Base-by-base conservation (phyloP, 1,139 yeast species). In the Wickerhamomyces sp. region DNA sequence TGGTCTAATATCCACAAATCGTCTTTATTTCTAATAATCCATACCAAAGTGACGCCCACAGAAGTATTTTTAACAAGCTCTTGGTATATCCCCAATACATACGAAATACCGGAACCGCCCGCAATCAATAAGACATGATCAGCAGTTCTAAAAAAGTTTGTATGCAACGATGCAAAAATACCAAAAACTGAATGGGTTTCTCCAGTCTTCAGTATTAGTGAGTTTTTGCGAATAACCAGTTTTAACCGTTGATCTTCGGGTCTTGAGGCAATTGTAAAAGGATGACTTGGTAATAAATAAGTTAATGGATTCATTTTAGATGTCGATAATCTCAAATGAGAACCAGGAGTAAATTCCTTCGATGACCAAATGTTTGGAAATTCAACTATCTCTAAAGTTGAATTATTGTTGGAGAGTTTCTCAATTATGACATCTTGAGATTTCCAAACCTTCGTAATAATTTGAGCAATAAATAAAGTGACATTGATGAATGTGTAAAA, bases 41-140 rank as follows among this genome's bases (percentile, higher is more conserved):
- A 90, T 6, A 89, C 69, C 44, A 89, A 68, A 51, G 83, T 82
- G 6, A 76, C 79, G 15, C 92, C 94, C 48, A 14, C 76, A 41
- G 83, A 80, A 49, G 79, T 76, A 52, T 78, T 79, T 0, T 87
- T 81, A 1, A 81, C 59, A 60, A 86, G 68, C 6, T 81, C 80
- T 46, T 95, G 68, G 42, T 87, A 63, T n/a, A 88, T 67, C 0
- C 96, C 95, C 18, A 89, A 72, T 0, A 87, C 92, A 51, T 78
- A 76, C 0, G 96, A 81, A 6, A 89, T 73, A 0, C 96, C 97
- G 0, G 95, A 78, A 0, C 97, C 97, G 8, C 96, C 97, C 27
- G 89, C 84, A 4, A 88, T 61, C 8, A 88, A 70, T 9, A 72
- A 59, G 0, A 81, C 75, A 38, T 75, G 69, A 31, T 72, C 72